These are phyloP conservation scores for Globisporangium parvum DNA, from an alignment of 352 stramenopile genomes.

Conservation along the genomic window DNA sequence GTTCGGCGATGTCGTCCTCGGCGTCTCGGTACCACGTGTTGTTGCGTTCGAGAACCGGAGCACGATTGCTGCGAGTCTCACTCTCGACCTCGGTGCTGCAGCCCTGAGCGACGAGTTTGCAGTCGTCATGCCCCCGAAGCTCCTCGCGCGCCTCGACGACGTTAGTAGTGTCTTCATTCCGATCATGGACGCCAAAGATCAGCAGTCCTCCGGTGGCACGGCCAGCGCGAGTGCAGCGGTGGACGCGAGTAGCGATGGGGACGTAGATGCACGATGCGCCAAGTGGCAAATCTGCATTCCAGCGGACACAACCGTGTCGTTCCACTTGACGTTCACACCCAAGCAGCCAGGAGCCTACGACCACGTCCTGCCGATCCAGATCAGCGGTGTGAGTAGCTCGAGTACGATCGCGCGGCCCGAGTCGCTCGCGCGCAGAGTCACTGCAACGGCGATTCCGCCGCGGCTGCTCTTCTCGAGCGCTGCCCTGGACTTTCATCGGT, in stretches of 20 bases:
- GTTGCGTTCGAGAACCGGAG: constrained; percentile 80
- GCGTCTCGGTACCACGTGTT: constrained; percentile 48
- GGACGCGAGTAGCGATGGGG: background rate
- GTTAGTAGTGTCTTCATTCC: constrained; percentile 76
- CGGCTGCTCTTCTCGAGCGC: constrained; percentile 67
- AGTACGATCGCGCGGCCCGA: constrained; percentile 17
- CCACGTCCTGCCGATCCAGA: constrained; percentile 68
- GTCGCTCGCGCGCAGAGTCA: constrained; percentile 37
- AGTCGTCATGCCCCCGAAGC: constrained; percentile 38
- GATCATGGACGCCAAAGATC: constrained; percentile 19
- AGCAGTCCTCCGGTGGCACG: no score
- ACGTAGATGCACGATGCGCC: constrained; percentile 23
- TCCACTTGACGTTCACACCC: constrained; percentile 77
- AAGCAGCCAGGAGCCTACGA: constrained; percentile 31
- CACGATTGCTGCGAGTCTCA: constrained; percentile 69
- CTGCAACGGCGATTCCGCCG: constrained; percentile 47
- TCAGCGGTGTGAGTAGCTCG: constrained; percentile 37
- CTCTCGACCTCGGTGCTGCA: constrained; percentile 55
- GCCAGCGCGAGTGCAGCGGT: background rate
- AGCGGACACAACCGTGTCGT: constrained; percentile 54
- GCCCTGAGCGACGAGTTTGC: constrained; percentile 57
- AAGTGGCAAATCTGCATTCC: constrained; percentile 76
- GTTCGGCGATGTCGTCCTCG: constrained; percentile 83
- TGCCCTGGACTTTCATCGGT: constrained; percentile 74
- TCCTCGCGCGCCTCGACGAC: constrained; percentile 63